Evolutionary conservation across 208 protist species (phyloP).

Genomic region (Crithidia thermophila): DNA sequence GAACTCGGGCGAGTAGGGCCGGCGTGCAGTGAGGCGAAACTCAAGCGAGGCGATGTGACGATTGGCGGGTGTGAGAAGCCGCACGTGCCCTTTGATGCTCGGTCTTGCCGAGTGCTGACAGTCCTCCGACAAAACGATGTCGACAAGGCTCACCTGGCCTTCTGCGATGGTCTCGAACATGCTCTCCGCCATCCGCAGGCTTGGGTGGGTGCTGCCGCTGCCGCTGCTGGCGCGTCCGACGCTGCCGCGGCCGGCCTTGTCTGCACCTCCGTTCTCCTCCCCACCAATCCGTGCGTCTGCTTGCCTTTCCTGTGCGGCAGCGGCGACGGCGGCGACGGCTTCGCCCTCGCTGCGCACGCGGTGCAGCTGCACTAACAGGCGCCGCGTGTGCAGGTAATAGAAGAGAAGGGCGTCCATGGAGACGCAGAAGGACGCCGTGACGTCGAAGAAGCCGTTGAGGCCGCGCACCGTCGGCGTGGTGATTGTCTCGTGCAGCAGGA

Average conservation of each 20-base stretch:
- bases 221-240: slow-evolving; percentile 3
- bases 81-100: slow-evolving; percentile 75
- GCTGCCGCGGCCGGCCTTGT: not conserved
- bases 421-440: slow-evolving; percentile 83
- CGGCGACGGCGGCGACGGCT: slow-evolving; percentile 32
- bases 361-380: slow-evolving; percentile 87
- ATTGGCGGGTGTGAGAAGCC: slow-evolving; percentile 42
- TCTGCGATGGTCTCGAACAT: slow-evolving; percentile 87
- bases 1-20: slow-evolving; percentile 73
- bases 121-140: slow-evolving; percentile 56
- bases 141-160: slow-evolving; percentile 61
- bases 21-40: slow-evolving; percentile 76
- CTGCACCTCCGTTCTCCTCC: not conserved
- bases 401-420: slow-evolving; percentile 88
- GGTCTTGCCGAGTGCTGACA: slow-evolving; percentile 50
- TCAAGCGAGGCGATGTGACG: slow-evolving; percentile 87
- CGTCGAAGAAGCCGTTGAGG: slow-evolving; percentile 91
- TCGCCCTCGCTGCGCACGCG: slow-evolving; percentile 76
- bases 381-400: slow-evolving; percentile 85
- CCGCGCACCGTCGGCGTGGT: slow-evolving; percentile 82
- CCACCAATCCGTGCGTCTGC: not conserved
- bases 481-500: slow-evolving; percentile 89
- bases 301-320: not conserved
- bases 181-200: slow-evolving; percentile 46
- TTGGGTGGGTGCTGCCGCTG: slow-evolving; percentile 24